Base-by-base conservation (phyloP, 2,329 filamentous ascomycete species). In the Celoporthe dispersa region DNA sequence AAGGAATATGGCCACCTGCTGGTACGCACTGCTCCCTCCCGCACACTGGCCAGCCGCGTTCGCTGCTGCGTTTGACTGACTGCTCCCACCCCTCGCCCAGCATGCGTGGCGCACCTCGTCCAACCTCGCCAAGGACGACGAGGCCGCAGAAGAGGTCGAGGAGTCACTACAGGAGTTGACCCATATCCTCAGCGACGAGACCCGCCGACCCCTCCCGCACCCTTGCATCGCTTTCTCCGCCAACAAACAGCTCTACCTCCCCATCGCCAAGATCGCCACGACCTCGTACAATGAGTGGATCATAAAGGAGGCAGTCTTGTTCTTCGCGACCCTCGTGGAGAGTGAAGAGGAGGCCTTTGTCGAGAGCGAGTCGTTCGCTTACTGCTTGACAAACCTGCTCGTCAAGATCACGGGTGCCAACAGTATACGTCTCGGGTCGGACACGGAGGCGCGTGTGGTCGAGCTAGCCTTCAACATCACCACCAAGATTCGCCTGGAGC, bases 331-430 rank as follows among this genome's bases (percentile, higher is more conserved):
- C 22, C 86, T 99, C 73, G 93, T 98, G 76, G 96, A 99, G 81
- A 96, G 94, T 79, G 96, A 98, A 80, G 94, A 98, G 81, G 96
- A 98, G 78, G 94, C 94, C 48, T 97, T 98, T 77, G 89, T 98
- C 63, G 93, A 97, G 77, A 97, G 92, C 77, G 88, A 91, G 41
- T 86, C 89, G 68, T 99, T 99, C 79, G 94, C 96, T 2, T 88
- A 91, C 70, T 95, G 93, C 76, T 81, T 99, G 77, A 96, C 97
- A 77, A 93, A 94, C 75, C 88, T 99, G 71, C 86, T 98, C 65
- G 88, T 94, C 71, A 90, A 91, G 73, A 94, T 95, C 48, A 90
- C 92, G 1, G 91, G 91, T 59, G 87, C 89, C 71, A 92, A 92
- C 75, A 91, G 88, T 76, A 89, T 93, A 72, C 86, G 89, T n/a